A percentile compares a stretch with the other conserved stretches of the same genome.
Conservation (phyloP, 2,329 filamentous ascomycete genomes). For the Waltergamsia citrina region DNA sequence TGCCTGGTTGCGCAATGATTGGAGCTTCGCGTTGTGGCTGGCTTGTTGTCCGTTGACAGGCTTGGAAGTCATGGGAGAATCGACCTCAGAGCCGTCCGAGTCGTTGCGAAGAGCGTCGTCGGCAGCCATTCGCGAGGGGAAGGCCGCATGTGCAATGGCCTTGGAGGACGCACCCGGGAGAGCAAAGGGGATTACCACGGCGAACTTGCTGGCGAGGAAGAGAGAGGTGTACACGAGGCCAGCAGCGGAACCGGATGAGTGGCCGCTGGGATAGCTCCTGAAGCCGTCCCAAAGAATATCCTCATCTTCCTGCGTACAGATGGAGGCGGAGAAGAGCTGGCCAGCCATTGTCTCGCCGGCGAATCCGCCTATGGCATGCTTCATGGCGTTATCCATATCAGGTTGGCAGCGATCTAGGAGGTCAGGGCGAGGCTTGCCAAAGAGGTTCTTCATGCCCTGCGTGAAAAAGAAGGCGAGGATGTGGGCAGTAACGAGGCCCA, state of each 20-base stretch:
- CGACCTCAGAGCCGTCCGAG: conserved; percentile 12
- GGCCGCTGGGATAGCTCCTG: conserved; percentile 57
- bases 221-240: conserved; percentile 80
- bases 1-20: conserved; percentile 52
- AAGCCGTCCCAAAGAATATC: conserved; percentile 69
- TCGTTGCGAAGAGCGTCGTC: conserved; percentile 28
- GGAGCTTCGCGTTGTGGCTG: conserved; percentile 20
- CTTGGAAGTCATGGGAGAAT: conserved; percentile 9
- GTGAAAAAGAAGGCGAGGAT: conserved; percentile 71
- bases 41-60: conserved; percentile 14
- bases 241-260: conserved; percentile 59
- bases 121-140: conserved; percentile 57
- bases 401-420: conserved; percentile 72
- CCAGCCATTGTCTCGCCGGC: conserved; percentile 43
- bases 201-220: conserved; percentile 77
- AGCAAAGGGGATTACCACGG: conserved; percentile 63
- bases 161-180: conserved; percentile 34
- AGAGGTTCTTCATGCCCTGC: conserved; percentile 73
- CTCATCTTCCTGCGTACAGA: conserved; percentile 60
- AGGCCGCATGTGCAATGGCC: conserved; percentile 49
- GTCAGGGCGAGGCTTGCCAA: conserved; percentile 68
- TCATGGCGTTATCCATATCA: conserved; percentile 52
- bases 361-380: conserved; percentile 56
- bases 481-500: conserved; percentile 68
- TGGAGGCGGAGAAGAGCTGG: conserved; percentile 63